phyloP scores from a whole-genome alignment of 2,329 filamentous ascomycete species.

The Aspergillus terreus region DNA sequence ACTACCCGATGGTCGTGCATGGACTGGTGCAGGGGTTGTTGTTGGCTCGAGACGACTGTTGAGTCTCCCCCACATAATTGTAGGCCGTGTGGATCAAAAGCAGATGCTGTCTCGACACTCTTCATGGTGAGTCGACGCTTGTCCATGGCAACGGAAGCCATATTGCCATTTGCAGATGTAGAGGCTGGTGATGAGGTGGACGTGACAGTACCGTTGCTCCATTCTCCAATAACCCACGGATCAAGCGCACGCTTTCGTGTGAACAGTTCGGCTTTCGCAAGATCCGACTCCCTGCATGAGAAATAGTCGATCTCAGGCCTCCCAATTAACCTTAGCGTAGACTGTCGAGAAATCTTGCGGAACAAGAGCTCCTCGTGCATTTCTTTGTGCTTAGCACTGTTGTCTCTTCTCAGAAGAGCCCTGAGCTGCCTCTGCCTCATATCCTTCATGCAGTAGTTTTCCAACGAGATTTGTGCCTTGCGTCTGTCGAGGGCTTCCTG shows the following conservation, averaged over 20 bases:
- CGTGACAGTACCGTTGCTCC: slow-evolving; percentile 27
- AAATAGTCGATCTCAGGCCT: slow-evolving; percentile 20
- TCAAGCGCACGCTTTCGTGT: slow-evolving; percentile 27
- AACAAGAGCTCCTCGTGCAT: slow-evolving; percentile 28
- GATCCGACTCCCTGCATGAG: slow-evolving; percentile 26
- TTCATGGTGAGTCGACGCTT: slow-evolving; percentile 9
- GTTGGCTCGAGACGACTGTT: not conserved
- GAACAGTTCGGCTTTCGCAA: slow-evolving; percentile 29
- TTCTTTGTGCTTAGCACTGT: slow-evolving; percentile 22
- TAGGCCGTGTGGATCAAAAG: slow-evolving; percentile 9
- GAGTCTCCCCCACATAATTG: not conserved
- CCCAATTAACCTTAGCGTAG: slow-evolving; percentile 10
- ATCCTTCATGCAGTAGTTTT: slow-evolving; percentile 24
- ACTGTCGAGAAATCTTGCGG: slow-evolving; percentile 20
- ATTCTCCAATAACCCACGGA: slow-evolving; percentile 28
- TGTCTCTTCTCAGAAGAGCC: slow-evolving; percentile 30
- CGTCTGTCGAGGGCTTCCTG: slow-evolving; percentile 13
- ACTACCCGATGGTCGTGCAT: slow-evolving; percentile 6
- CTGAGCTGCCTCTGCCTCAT: slow-evolving; percentile 35
- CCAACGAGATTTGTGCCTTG: slow-evolving; percentile 25
- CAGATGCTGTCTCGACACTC: slow-evolving; percentile 1
- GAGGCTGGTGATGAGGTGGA: not conserved
- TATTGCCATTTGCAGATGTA: not conserved
- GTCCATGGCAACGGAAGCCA: not conserved
- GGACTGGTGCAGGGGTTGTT: too few species aligned